These are phyloP conservation scores for Telopea speciosissima DNA, from an alignment of 177 flowering plant genomes.

Conservation along the genomic window DNA sequence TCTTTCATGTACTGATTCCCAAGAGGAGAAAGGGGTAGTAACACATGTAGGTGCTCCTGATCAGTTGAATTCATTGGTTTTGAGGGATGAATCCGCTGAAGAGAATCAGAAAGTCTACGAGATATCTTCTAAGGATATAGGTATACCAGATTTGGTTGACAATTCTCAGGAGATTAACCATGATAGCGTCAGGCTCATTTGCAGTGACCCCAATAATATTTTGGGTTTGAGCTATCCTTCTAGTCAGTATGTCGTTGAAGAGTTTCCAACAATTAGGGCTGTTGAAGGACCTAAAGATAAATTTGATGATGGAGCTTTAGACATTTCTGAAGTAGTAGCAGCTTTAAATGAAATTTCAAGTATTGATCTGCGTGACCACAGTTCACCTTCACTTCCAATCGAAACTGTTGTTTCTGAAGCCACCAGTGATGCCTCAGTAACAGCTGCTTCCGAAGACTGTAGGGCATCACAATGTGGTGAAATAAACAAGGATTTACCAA, in stretches of 20 bases:
- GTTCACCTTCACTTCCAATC: slow-evolving; percentile 13
- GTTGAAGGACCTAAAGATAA: slow-evolving; percentile 16
- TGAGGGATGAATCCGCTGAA: slow-evolving; percentile 13
- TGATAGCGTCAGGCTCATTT: slow-evolving; percentile 16
- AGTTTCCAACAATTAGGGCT: slow-evolving; percentile 11
- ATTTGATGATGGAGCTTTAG: slow-evolving; percentile 21
- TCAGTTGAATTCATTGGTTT: slow-evolving; percentile 10
- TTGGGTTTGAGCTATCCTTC: slow-evolving; percentile 9
- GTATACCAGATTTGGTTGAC: slow-evolving; percentile 16
- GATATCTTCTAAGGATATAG: slow-evolving; percentile 24
- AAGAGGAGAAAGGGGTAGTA: slow-evolving; percentile 21
- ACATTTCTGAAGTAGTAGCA: slow-evolving; percentile 19
- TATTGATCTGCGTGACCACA: slow-evolving; percentile 14
- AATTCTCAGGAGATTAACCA: slow-evolving; percentile 13
- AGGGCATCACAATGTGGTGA: slow-evolving; percentile 13
- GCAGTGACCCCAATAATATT: not conserved
- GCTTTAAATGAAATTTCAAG: slow-evolving; percentile 13
- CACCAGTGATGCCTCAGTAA: slow-evolving; percentile 16
- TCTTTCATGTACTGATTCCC: slow-evolving; percentile 22
- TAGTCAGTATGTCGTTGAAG: slow-evolving; percentile 15
- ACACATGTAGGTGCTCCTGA: slow-evolving; percentile 12
- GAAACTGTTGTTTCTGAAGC: slow-evolving; percentile 21
- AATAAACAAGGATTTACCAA: slow-evolving; percentile 21
- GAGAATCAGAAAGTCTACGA: slow-evolving; percentile 29
- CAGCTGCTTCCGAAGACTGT: slow-evolving; percentile 24